These are phyloP conservation scores for Daphne laureola DNA, from an alignment of 441 rosid species.

Conservation along the genomic window DNA sequence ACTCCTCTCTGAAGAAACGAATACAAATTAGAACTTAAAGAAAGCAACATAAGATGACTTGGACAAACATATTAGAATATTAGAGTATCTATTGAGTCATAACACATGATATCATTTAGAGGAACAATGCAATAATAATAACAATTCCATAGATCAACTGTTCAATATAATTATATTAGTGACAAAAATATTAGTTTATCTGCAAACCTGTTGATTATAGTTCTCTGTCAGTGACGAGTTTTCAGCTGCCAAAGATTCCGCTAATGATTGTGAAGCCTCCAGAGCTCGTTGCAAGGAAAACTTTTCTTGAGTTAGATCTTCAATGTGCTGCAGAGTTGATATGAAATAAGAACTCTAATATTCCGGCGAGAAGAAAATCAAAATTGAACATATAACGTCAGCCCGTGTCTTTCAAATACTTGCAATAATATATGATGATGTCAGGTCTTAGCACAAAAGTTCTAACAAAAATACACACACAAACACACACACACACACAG, in stretches of 20 bases:
- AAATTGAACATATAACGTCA: too few species aligned
- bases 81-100: not conserved
- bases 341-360: too few species aligned
- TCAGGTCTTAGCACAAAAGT: too few species aligned
- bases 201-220: constrained; percentile 78
- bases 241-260: constrained; percentile 86
- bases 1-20: constrained; percentile 57
- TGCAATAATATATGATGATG: too few species aligned
- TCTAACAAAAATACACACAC: too few species aligned
- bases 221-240: constrained; percentile 81
- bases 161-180: not conserved
- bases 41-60: not conserved
- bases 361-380: too few species aligned
- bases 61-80: not conserved
- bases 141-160: too few species aligned
- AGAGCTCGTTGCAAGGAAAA: constrained; percentile 87
- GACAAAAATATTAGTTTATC: constrained; percentile 5
- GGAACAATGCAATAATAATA: not conserved
- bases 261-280: constrained; percentile 75
- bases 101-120: not conserved
- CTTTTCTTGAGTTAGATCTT: constrained; percentile 89
- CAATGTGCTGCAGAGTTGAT: constrained; percentile 60
- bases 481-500: not conserved
- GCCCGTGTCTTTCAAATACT: too few species aligned
- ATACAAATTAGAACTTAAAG: not conserved